These are phyloP conservation scores for Blastobotrys chiropterorum DNA, from an alignment of 805 yeast species.

Conservation along the genomic window DNA sequence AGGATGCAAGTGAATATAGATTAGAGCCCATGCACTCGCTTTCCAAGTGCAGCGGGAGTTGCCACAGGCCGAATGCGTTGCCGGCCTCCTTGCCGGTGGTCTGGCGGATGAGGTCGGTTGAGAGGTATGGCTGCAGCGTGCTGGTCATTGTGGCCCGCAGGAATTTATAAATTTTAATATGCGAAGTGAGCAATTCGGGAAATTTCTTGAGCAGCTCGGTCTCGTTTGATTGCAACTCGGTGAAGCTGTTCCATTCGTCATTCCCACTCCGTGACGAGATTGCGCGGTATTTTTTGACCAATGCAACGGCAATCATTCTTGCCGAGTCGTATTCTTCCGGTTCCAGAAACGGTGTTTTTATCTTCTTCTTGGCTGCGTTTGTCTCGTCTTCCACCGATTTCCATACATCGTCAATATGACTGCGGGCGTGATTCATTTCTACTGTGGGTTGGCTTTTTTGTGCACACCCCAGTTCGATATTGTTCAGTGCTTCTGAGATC, in stretches of 20 bases:
- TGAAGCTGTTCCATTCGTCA: conserved; percentile 31
- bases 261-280: not conserved
- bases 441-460: not conserved
- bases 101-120: conserved; percentile 37
- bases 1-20: conserved; percentile 57
- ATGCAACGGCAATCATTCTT: conserved; percentile 38
- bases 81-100: conserved; percentile 56
- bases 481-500: conserved; percentile 34
- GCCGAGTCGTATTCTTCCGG: conserved; percentile 49
- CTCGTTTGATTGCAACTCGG: conserved; percentile 48
- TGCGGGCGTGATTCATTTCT: conserved; percentile 3
- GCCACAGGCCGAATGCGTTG: conserved; percentile 68
- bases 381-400: conserved; percentile 24
- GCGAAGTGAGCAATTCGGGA: conserved; percentile 45
- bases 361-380: conserved; percentile 35
- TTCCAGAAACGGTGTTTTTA: conserved; percentile 40
- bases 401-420: conserved; percentile 35
- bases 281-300: conserved; percentile 18
- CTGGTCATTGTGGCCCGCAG: conserved; percentile 36
- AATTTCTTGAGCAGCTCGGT: conserved; percentile 38
- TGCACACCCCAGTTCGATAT: conserved; percentile 26
- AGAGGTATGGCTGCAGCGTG: conserved; percentile 31
- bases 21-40: conserved; percentile 54
- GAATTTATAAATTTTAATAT: conserved; percentile 43
- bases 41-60: conserved; percentile 33